Evolutionary conservation across 148 eudicot species (phyloP), one percentile per base, ranked within the genome.

Genomic region (Nyssa sinensis): DNA sequence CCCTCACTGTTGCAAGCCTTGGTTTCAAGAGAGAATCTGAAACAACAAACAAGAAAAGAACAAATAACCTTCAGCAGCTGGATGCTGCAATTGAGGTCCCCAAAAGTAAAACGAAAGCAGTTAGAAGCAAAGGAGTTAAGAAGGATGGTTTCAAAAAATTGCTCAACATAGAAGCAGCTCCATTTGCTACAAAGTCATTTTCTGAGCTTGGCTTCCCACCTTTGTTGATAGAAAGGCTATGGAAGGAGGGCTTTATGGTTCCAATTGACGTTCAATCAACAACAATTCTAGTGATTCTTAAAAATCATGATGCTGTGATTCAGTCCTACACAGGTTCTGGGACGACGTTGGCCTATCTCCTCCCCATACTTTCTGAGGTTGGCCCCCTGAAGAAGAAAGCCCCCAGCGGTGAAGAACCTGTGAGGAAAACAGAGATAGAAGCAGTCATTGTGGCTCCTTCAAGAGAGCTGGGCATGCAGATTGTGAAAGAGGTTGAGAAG

Each of bases 301-400:
- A 90, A 58, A 82, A 84, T 58, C 87, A 84, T 57, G 96, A 94
- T 81, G 97, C 80, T 53, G 97, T 94, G 61, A 90, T 94, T 67
- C 98, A 92, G 71, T 94, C 98, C 32, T 94, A 94, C 83, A 94
- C 98, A 39, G 98, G 98, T 27, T 94, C 98, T 0, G 98, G 98
- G 4, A 94, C 92, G 81, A 94, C 98, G 4, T 84, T 94, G 41
- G 98, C 98, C 5, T 94, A 92, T 88, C 81, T 94, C 35, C 94
- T 94, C 64, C 98, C 98, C 1, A 92, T 94, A 74, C 92, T 94
- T 34, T 87, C 97, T 31, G 86, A 86, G 79, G 84, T 94, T 33
- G 97, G 94, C 27, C 92, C 98, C 1, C 65, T 90, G 53, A 86
- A 77, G 83, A 79, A 75, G 19, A 69, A 78, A 53, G 28, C 70